A percentile compares a stretch with the other conserved stretches of the same genome.
Conservation (phyloP, 2,329 filamentous ascomycete genomes). For the Emericellopsis atlantica region DNA sequence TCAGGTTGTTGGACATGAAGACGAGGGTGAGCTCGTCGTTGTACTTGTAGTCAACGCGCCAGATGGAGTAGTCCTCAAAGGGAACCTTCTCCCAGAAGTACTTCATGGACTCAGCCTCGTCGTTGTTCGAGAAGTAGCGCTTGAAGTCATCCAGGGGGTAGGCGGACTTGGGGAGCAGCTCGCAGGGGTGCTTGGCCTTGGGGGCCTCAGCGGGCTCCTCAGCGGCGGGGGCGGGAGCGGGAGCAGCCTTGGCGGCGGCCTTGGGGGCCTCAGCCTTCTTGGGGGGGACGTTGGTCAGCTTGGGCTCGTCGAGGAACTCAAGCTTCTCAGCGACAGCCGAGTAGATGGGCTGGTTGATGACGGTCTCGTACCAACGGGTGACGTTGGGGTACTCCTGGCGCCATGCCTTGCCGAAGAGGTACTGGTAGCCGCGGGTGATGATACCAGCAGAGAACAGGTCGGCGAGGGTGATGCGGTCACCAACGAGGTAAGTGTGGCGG, state of each 20-base stretch:
- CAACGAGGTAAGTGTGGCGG: slow-evolving; percentile 92
- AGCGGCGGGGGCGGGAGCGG: slow-evolving; percentile 19
- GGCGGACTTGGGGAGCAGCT: slow-evolving; percentile 66
- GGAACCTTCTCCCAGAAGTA: slow-evolving; percentile 98
- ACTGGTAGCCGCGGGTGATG: slow-evolving; percentile 80
- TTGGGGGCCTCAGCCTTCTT: slow-evolving; percentile 68
- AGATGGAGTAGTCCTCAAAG: slow-evolving; percentile 78
- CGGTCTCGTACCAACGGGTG: slow-evolving; percentile 88
- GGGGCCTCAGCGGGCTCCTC: slow-evolving; percentile 43
- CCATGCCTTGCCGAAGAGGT: slow-evolving; percentile 87
- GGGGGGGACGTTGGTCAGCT: slow-evolving; percentile 56
- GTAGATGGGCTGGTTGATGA: slow-evolving; percentile 88
- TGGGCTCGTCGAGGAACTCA: slow-evolving; percentile 71
- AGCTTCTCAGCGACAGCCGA: slow-evolving; percentile 64
- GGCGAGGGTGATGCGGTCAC: slow-evolving; percentile 93
- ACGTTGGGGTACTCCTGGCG: slow-evolving; percentile 72
- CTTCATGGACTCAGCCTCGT: slow-evolving; percentile 73
- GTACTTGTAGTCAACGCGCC: slow-evolving; percentile 96
- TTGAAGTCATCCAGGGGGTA: slow-evolving; percentile 95
- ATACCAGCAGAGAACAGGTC: slow-evolving; percentile 77
- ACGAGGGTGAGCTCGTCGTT: slow-evolving; percentile 92
- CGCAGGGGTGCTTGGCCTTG: slow-evolving; percentile 95
- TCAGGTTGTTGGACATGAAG: slow-evolving; percentile 99
- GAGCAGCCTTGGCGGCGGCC: slow-evolving; percentile 27
- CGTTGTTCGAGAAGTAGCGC: slow-evolving; percentile 95